phyloP scores from a whole-genome alignment of 495 filamentous ascomycete genomes.

The Talaromyces thailandensis region DNA sequence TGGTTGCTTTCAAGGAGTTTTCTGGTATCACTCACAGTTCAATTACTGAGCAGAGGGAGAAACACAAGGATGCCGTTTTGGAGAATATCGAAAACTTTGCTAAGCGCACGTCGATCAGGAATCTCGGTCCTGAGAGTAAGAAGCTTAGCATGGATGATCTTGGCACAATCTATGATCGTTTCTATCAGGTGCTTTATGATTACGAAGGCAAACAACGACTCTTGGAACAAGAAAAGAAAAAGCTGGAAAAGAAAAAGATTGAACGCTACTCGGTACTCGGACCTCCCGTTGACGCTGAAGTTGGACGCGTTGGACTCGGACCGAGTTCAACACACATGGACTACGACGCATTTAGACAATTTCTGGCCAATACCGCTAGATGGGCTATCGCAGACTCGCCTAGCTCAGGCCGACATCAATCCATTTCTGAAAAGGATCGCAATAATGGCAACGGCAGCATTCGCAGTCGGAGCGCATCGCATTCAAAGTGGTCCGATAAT shows the following conservation, averaged over 20 bases:
- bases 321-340: constrained; percentile 88
- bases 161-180: constrained; percentile 82
- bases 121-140: constrained; percentile 93
- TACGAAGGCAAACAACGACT: constrained; percentile 73
- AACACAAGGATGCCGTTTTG: constrained; percentile 86
- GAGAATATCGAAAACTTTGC: constrained; percentile 95
- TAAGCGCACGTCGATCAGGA: constrained; percentile 91
- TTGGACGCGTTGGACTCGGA: constrained; percentile 81
- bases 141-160: constrained; percentile 76
- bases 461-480: constrained; percentile 34
- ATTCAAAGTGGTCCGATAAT: constrained; percentile 66
- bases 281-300: constrained; percentile 27
- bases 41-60: constrained; percentile 78
- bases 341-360: constrained; percentile 90
- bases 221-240: constrained; percentile 60
- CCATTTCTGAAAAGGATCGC: constrained; percentile 40
- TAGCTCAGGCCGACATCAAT: constrained; percentile 46
- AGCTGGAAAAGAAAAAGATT: constrained; percentile 47
- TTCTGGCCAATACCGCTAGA: constrained; percentile 75
- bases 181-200: constrained; percentile 85
- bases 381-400: constrained; percentile 87
- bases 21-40: constrained; percentile 88
- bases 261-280: constrained; percentile 36
- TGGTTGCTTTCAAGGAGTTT: constrained; percentile 97
- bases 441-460: constrained; percentile 23